Evolutionary conservation across 1,284 basidiomycete species (phyloP).

Genomic region (Boletus mariae): DNA sequence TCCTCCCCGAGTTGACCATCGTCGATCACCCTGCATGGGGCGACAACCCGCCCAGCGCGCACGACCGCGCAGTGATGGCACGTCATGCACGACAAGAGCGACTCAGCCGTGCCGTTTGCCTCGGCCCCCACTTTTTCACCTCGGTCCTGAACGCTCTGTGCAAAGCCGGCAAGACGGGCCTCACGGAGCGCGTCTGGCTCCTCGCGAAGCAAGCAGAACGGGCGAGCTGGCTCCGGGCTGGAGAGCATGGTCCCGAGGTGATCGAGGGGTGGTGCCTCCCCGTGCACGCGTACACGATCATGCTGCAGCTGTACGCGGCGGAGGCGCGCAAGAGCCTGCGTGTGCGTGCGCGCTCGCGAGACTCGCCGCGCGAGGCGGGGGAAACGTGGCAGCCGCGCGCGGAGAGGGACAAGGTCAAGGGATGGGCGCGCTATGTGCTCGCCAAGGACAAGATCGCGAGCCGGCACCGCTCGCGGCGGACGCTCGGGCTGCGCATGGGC

Average conservation of each 20-base stretch:
- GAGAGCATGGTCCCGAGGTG: slow-evolving; percentile 16
- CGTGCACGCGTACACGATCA: slow-evolving; percentile 64
- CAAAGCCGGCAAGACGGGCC: slow-evolving; percentile 52
- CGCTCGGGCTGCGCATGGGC: slow-evolving; percentile 29
- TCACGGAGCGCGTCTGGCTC: slow-evolving; percentile 63
- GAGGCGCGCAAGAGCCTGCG: slow-evolving; percentile 39
- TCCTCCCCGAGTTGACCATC: slow-evolving; percentile 53
- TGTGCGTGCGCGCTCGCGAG: background rate
- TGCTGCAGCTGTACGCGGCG: slow-evolving; percentile 60
- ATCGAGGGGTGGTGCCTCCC: slow-evolving; percentile 58
- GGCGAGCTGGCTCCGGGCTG: slow-evolving; percentile 43
- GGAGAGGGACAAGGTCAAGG: slow-evolving; percentile 27
- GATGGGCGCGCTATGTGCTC: slow-evolving; percentile 38
- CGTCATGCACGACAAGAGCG: slow-evolving; percentile 29
- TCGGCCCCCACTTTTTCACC: slow-evolving; percentile 60
- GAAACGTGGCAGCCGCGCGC: slow-evolving; percentile 16
- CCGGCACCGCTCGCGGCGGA: slow-evolving; percentile 26
- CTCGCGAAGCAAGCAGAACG: slow-evolving; percentile 54
- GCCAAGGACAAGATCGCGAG: slow-evolving; percentile 19
- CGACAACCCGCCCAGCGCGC: slow-evolving; percentile 20
- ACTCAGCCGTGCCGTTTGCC: slow-evolving; percentile 41
- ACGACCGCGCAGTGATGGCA: slow-evolving; percentile 21
- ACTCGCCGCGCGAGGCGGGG: background rate
- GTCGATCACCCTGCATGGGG: slow-evolving; percentile 40
- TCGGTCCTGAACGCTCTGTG: slow-evolving; percentile 56